Base-by-base conservation (phyloP, 106 monocot species). In the Hemerocallis citrina region DNA sequence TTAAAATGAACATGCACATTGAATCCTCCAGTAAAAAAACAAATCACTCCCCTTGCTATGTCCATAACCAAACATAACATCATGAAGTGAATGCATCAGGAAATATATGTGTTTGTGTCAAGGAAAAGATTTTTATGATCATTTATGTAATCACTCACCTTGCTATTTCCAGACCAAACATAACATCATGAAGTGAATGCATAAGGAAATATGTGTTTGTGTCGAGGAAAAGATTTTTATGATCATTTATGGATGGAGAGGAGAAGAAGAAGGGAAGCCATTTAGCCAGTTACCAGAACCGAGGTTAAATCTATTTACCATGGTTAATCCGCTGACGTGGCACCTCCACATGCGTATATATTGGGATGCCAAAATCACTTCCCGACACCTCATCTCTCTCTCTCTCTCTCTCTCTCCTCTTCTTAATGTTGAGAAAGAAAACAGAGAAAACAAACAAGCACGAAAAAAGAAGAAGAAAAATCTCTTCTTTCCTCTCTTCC, bases 321-420 rank as follows among this genome's bases (percentile, higher is more conserved):
- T 15, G 59, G 59, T 59, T 59, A 40, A 24, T 3, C 17, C 1
- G 5, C 36, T 59, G 59, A 59, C 61, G 61, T 62, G 61, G 61
- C 61, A 41, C 2, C 30, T 43, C 37, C 42, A 43, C 44, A 62
- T 62, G 44, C 61, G 42, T 62, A 44, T 62, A 62, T 62, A 62
- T 44, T 62, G 61, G 61, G 27, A 62, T n/a, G n/a, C n/a, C n/a
- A n/a, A 31, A 44, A 41, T 16, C 27, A 16, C 43, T 19, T n/a
- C 30, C 43, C 14, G 44, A 44, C 44, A 44, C 59, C 59, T 59
- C 41, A 62, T 62, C 61, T 62, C 35, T 44, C 25, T 44, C 59
- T 34, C 39, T 34, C 22, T 60, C 41, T 40, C 13, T 11, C 11
- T 38, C 37, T 11, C 11, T 38, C 37, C 11, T 38, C 5, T 38